These are phyloP conservation scores for Kurtzmaniella natalensis DNA, from an alignment of 1,139 yeast genomes.

Conservation along the genomic window DNA sequence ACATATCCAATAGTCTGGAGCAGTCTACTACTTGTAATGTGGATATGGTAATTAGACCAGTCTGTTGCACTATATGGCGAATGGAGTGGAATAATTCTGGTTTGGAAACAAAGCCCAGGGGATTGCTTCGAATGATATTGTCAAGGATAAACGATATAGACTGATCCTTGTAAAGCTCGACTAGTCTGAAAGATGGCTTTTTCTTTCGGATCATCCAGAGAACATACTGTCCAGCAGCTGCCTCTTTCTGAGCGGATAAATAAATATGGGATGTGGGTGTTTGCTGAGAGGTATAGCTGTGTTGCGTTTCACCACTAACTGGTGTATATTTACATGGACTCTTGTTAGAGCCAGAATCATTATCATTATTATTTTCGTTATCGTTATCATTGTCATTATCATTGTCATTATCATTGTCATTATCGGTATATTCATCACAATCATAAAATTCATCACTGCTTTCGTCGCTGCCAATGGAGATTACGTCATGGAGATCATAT, in stretches of 20 bases:
- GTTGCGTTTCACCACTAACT: too few relatives aligned
- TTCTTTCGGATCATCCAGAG: slow-evolving; percentile 23
- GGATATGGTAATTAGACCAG: slow-evolving; percentile 19
- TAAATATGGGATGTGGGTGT: too few relatives aligned
- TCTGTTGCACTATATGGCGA: slow-evolving; percentile 19
- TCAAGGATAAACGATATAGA: too few relatives aligned
- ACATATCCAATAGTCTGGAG: slow-evolving; percentile 1
- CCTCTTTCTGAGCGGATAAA: too few relatives aligned
- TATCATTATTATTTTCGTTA: background rate
- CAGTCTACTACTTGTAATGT: slow-evolving; percentile 19
- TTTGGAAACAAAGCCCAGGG: too few relatives aligned
- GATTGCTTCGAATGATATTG: too few relatives aligned
- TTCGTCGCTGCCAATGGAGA: too few relatives aligned
- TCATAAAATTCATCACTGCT: too few relatives aligned
- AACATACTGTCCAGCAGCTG: slow-evolving; percentile 25
- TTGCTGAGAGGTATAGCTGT: too few relatives aligned
- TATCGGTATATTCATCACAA: background rate
- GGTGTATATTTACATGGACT: too few relatives aligned
- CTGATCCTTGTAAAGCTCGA: slow-evolving; percentile 21
- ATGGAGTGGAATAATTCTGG: slow-evolving; percentile 27
- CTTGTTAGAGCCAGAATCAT: too few relatives aligned
- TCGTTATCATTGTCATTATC: slow-evolving; percentile 2
- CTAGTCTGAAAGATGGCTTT: slow-evolving; percentile 19
- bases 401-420: background rate
- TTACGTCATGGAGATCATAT: too few relatives aligned